A percentile compares a stretch with the other conserved stretches of the same genome.
Conservation (phyloP, 257 asterid species). For the Misopates orontium region DNA sequence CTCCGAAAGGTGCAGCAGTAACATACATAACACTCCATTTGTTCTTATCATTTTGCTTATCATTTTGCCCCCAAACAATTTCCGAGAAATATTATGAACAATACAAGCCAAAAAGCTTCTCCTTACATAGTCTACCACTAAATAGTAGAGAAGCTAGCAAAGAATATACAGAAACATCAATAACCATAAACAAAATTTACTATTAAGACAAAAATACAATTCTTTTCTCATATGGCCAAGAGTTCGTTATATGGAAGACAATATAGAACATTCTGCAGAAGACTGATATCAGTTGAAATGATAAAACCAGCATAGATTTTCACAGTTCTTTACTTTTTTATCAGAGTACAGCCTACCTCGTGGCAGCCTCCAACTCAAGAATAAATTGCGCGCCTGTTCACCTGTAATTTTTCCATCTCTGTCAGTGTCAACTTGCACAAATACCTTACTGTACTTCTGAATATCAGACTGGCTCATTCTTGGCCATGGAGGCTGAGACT, state of each 20-base stretch:
- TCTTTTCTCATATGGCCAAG: slow-evolving; percentile 11
- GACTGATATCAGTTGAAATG: slow-evolving; percentile 14
- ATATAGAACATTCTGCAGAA: background rate
- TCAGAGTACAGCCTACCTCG: slow-evolving; percentile 52
- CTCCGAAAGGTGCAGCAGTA: slow-evolving; percentile 6
- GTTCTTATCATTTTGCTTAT: slow-evolving; percentile 12
- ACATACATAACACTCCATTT: slow-evolving; percentile 11
- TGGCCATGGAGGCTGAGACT: slow-evolving; percentile 83
- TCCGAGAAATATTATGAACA: slow-evolving; percentile 18
- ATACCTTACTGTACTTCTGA: slow-evolving; percentile 85
- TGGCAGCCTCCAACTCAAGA: slow-evolving; percentile 95
- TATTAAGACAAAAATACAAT: background rate
- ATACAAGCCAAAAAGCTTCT: slow-evolving; percentile 13
- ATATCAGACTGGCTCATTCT: slow-evolving; percentile 78
- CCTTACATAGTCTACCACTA: slow-evolving; percentile 7
- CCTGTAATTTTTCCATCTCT: slow-evolving; percentile 94
- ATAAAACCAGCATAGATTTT: slow-evolving; percentile 5
- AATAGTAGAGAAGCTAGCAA: background rate
- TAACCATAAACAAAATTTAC: slow-evolving; percentile 4
- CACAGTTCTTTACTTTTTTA: background rate
- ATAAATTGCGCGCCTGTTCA: slow-evolving; percentile 89
- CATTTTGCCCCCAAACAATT: background rate
- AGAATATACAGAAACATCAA: slow-evolving; percentile 4
- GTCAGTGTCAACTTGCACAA: slow-evolving; percentile 89
- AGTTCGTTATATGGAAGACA: background rate